These are phyloP conservation scores for Colletotrichum sp. DNA, from an alignment of 2,329 filamentous ascomycete species.

Conservation along the genomic window DNA sequence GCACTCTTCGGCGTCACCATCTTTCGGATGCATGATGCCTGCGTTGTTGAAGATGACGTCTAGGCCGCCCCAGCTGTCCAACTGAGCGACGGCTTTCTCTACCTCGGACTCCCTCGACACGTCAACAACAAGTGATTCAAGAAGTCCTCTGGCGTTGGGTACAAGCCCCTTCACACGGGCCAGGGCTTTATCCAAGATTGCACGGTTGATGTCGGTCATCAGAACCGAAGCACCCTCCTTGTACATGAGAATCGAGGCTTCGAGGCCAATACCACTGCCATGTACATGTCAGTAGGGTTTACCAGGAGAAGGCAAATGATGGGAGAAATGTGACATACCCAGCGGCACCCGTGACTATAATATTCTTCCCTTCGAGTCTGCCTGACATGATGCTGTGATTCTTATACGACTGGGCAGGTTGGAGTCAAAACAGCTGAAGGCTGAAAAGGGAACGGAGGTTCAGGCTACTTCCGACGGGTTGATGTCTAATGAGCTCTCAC, in stretches of 20 bases:
- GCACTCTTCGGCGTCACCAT: conserved; percentile 81
- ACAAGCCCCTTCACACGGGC: conserved; percentile 34
- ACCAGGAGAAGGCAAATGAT: not conserved
- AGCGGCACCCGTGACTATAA: conserved; percentile 82
- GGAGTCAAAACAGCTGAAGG: not conserved
- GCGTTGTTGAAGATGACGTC: conserved; percentile 98
- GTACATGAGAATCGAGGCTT: conserved; percentile 87
- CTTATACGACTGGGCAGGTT: not conserved
- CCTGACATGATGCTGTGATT: conserved; percentile 30
- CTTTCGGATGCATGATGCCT: conserved; percentile 90
- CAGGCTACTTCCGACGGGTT: not conserved
- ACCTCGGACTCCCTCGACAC: conserved; percentile 87
- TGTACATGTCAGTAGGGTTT: not conserved
- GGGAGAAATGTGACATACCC: conserved; percentile 61
- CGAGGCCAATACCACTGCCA: conserved; percentile 84
- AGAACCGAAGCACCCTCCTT: conserved; percentile 86
- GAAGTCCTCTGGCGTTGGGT: fast-evolving
- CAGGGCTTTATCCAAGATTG: conserved; percentile 74
- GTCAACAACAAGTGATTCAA: conserved; percentile 46
- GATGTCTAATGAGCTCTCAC: not conserved
- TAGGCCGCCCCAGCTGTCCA: conserved; percentile 85
- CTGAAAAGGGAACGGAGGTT: not conserved
- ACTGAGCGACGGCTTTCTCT: conserved; percentile 71
- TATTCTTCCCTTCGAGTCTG: conserved; percentile 65
- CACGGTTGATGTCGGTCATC: conserved; percentile 82